Base-by-base conservation (phyloP, 169 alveolate genomes). In the Cryptosporidium felis region DNA sequence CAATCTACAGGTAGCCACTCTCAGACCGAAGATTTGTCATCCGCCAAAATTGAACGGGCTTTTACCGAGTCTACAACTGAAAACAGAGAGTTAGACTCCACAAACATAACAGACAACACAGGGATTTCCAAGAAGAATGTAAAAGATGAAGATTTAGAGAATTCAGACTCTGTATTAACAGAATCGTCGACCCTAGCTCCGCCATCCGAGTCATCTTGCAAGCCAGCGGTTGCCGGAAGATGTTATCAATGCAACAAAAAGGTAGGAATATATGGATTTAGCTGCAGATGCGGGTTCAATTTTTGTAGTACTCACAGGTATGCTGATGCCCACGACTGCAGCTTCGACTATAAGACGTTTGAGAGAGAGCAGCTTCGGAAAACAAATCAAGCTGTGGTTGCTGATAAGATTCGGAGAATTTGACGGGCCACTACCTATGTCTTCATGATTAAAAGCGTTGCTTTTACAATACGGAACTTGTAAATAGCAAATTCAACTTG, bases 261-360 rank as follows among this genome's bases (percentile, higher is more conserved):
- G 82, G 92, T 96, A 26, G 99, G 99, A 26, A 89, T 96, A 32
- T 66, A 95, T 65, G 98, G 98, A 0, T 94, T 96, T 80, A 81
- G 65, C 53, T 96, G 99, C 89, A 93, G 98, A 61, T 96, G 99
- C 92, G 92, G 92, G 49, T 91, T 88, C 62, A 80, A 85, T 41
- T 96, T 94, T 81, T 96, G 99, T 79, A 90, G 97, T 30, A 92
- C 91, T 62, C 99, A 96, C 88, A 91, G 98, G 38, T 93, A 95
- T 74, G 97, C 99, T 1, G 98, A 96, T 58, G 91, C 92, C 2
- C 99, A 96, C 89, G 90, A 81, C 16, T 96, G 99, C 66, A 88
- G 89, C 18, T 96, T 95, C 66, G 99, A 96, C 91, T 95, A 94
- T 91, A 92, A 91, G 74, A 90, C 93, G 3, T 89, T 89, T 36